Evolutionary conservation across 805 yeast genomes (phyloP), one percentile per base, ranked within the genome.

Genomic region (Babjeviella inositovora): DNA sequence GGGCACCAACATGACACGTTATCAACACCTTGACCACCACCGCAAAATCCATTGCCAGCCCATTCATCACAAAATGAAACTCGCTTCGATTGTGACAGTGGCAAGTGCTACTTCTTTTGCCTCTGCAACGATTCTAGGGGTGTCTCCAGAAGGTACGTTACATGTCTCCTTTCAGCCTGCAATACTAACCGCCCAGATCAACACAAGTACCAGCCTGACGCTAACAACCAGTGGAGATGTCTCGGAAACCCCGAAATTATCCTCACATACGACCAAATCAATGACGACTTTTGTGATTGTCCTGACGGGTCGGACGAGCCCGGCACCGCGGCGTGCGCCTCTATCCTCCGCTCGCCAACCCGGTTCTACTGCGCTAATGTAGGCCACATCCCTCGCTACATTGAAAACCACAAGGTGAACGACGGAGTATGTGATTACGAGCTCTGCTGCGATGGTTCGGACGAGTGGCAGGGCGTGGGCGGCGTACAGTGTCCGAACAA

Each of bases 291-390:
- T 39, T 87, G 97, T 48, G 97, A 90, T 39, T 87, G 97, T 51
- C 96, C 96, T 0, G 98, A 90, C 49, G 97, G 97, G 0, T 70
- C 85, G 4, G 98, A 90, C 50, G 97, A 90, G 45, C 95, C 96
- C 0, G 96, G 96, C 0, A 87, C 97, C 1, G 53, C 74, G 18
- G 95, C 95, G 0, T 87, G 97, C 45, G 38, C 45, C 1, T 38
- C 25, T 23, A 31, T 34, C 8, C 7, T 7, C n/a, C n/a, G n/a
- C n/a, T n/a, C n/a, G 6, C 38, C 45, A 10, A 29, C 47, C 25
- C 32, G 34, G 22, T 85, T 82, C 38, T 84, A 68, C 44, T 87
- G 98, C 48, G 64, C 46, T 6, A 90, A 90, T 39, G 53, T 59
- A 23, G 93, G 94, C 4, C 75, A 67, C 33, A 37, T 58, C 4